Evolutionary conservation across 257 asterid genomes (phyloP).

Genomic region (Gentiana macrophylla): DNA sequence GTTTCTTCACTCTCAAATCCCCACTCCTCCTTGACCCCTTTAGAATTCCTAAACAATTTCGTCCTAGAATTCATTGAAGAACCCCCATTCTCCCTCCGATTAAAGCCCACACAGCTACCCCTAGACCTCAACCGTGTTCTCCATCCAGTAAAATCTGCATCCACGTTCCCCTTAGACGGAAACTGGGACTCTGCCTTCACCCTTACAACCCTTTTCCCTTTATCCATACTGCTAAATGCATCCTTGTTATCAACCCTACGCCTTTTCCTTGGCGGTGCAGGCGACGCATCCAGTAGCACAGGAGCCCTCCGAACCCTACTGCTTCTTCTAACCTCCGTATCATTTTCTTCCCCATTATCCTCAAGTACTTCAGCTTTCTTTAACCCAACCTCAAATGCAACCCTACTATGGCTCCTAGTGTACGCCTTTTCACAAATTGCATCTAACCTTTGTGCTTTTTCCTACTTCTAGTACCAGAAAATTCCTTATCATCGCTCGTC

Average conservation of each 20-base stretch:
- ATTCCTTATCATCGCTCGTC: slow-evolving; percentile 43
- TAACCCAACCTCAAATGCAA: background rate
- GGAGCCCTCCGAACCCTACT: slow-evolving; percentile 81
- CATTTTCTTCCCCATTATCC: slow-evolving; percentile 32
- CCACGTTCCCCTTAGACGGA: slow-evolving; percentile 38
- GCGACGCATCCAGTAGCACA: slow-evolving; percentile 84
- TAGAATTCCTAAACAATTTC: slow-evolving; percentile 49
- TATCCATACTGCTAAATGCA: slow-evolving; percentile 21
- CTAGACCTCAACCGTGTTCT: slow-evolving; percentile 57
- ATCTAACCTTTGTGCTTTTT: slow-evolving; percentile 77
- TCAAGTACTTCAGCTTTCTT: slow-evolving; percentile 24
- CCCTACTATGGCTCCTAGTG: slow-evolving; percentile 43
- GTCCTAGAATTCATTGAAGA: slow-evolving; percentile 42
- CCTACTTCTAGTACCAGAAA: slow-evolving; percentile 49
- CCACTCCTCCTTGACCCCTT: slow-evolving; percentile 26
- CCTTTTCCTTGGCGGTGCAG: slow-evolving; percentile 68
- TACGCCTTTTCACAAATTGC: slow-evolving; percentile 66
- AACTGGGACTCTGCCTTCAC: slow-evolving; percentile 24
- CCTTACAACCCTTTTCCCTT: slow-evolving; percentile 26
- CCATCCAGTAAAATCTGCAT: slow-evolving; percentile 42
- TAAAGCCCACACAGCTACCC: slow-evolving; percentile 19
- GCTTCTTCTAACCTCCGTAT: slow-evolving; percentile 63
- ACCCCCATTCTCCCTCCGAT: slow-evolving; percentile 25
- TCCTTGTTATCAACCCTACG: slow-evolving; percentile 30
- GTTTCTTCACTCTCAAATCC: slow-evolving; percentile 15